phyloP scores from a whole-genome alignment of 768 basidiomycete species.

The Royoungia palumana region DNA sequence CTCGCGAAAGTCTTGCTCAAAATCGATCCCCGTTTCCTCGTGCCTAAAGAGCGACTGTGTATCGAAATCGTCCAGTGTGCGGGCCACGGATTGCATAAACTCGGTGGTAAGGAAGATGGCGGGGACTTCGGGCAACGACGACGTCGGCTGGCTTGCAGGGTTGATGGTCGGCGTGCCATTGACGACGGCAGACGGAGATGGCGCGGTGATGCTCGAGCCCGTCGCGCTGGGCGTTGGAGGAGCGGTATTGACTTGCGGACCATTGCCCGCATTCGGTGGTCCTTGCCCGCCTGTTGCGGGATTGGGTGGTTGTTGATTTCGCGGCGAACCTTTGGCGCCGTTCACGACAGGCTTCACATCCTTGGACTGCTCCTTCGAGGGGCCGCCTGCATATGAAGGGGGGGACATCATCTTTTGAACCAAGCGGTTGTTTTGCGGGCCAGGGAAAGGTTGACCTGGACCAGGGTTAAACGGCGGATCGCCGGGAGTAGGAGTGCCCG shows the following conservation, averaged over 20 bases:
- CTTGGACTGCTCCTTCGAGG: conserved; percentile 31
- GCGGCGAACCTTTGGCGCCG: conserved; percentile 41
- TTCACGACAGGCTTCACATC: conserved; percentile 30
- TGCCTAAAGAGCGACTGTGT: conserved; percentile 37
- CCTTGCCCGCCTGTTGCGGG: conserved; percentile 23
- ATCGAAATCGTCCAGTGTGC: conserved; percentile 40
- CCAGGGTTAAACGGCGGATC: conserved; percentile 42
- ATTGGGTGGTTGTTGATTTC: conserved; percentile 35
- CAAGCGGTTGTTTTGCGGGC: conserved; percentile 30
- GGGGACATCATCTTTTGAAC: conserved; percentile 45
- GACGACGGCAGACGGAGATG: conserved; percentile 36
- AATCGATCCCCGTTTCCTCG: conserved; percentile 51
- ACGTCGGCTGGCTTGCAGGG: conserved; percentile 22
- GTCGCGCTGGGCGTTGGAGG: conserved; percentile 37
- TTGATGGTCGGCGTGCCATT: conserved; percentile 32
- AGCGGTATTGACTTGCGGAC: conserved; percentile 30
- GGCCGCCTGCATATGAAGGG: conserved; percentile 45
- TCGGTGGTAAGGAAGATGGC: conserved; percentile 29
- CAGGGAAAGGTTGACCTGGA: conserved; percentile 34
- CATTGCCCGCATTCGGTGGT: conserved; percentile 14
- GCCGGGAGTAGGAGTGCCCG: conserved; percentile 43
- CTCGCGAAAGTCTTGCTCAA: conserved; percentile 72
- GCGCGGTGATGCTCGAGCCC: conserved; percentile 33
- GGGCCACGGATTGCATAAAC: conserved; percentile 45
- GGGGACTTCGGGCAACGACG: conserved; percentile 28